A percentile compares a stretch with the other conserved stretches of the same genome.
Evolutionary conservation across 176 grass and related monocot genomes (phyloP).

Genomic region (Carex pumila): DNA sequence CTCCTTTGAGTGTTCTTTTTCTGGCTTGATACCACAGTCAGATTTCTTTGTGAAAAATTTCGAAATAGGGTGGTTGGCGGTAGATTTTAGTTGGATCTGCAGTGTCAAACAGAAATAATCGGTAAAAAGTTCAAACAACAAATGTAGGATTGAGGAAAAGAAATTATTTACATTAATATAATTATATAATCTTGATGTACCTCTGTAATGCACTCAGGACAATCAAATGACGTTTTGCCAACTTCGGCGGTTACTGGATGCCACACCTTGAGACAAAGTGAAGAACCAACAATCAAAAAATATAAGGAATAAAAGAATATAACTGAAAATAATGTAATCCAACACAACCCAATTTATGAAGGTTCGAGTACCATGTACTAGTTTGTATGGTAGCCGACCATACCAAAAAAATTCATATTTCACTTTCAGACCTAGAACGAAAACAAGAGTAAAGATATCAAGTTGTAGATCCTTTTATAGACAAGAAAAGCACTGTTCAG

Average conservation of each 20-base stretch:
- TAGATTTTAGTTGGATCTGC: conserved; percentile 46
- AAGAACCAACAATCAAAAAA: neutral
- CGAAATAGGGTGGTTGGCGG: conserved; percentile 51
- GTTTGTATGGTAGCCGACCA: neutral
- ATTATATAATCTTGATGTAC: conserved; percentile 19
- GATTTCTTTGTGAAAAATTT: conserved; percentile 68
- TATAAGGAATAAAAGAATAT: neutral
- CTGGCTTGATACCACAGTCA: conserved; percentile 2
- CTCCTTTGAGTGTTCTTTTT: conserved; percentile 30
- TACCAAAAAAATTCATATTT: neutral
- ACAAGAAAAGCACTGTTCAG: neutral
- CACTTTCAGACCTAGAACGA: neutral
- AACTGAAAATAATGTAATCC: neutral
- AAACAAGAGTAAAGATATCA: neutral
- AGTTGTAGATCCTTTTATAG: neutral
- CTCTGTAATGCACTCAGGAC: conserved; percentile 86
- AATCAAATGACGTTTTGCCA: conserved; percentile 78
- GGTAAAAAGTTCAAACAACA: neutral
- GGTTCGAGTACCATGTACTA: neutral
- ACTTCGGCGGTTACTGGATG: conserved; percentile 62
- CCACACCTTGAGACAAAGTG: conserved; percentile 47
- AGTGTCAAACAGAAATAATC: conserved; percentile 4
- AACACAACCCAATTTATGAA: neutral
- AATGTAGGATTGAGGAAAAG: neutral
- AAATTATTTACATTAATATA: neutral